These are phyloP conservation scores for Epichloe elymi DNA, from an alignment of 2,329 filamentous ascomycete genomes.

Conservation along the genomic window DNA sequence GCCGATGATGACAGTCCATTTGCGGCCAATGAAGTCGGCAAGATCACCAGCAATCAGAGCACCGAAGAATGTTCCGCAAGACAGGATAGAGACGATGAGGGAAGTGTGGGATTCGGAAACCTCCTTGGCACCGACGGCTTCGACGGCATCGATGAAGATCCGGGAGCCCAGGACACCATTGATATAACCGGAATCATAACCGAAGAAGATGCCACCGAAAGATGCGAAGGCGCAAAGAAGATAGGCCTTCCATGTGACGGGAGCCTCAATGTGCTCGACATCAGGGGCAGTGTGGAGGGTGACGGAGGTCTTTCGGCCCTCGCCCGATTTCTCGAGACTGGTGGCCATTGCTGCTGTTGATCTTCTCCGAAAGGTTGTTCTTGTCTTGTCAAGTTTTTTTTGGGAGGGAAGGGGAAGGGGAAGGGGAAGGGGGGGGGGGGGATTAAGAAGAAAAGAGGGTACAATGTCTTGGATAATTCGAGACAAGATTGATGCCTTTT, in stretches of 20 bases:
- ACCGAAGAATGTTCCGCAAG: slow-evolving; percentile 65
- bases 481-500: neutral
- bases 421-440: no score
- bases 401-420: no score
- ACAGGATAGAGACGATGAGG: slow-evolving; percentile 63
- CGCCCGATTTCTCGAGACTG: slow-evolving; percentile 8
- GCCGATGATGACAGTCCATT: slow-evolving; percentile 56
- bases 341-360: slow-evolving; percentile 1
- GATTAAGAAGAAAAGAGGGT: neutral
- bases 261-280: slow-evolving; percentile 50
- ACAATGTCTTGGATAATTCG: slow-evolving; percentile 1
- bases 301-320: slow-evolving; percentile 15
- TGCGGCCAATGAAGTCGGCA: slow-evolving; percentile 61
- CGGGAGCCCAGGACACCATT: slow-evolving; percentile 45
- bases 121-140: slow-evolving; percentile 22
- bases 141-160: slow-evolving; percentile 39
- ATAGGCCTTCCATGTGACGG: slow-evolving; percentile 56
- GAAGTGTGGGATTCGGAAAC: slow-evolving; percentile 33
- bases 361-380: neutral
- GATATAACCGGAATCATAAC: slow-evolving; percentile 68
- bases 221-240: slow-evolving; percentile 57
- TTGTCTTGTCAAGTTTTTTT: neutral
- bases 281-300: slow-evolving; percentile 33
- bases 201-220: slow-evolving; percentile 65
- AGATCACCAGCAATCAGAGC: slow-evolving; percentile 66